A percentile compares a stretch with the other conserved stretches of the same genome.
phyloP scores from a whole-genome alignment of 2,329 filamentous ascomycete species.

The Colletotrichum cordylinicola region DNA sequence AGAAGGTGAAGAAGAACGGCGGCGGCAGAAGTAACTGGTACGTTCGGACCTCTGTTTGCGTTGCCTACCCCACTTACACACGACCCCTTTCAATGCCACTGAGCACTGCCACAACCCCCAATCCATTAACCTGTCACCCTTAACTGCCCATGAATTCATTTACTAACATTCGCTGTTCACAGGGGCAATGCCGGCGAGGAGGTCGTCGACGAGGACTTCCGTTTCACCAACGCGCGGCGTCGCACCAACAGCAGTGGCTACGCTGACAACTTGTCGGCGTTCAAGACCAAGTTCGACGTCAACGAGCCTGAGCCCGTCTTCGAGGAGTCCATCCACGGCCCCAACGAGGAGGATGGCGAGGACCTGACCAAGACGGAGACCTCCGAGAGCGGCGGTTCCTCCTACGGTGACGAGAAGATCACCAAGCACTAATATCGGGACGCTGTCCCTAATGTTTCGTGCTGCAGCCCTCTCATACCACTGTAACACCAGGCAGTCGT shows the following conservation, averaged over 20 bases:
- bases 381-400: constrained; percentile 65
- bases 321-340: constrained; percentile 83
- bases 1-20: constrained; percentile 97
- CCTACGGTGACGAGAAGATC: constrained; percentile 54
- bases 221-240: constrained; percentile 83
- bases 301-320: constrained; percentile 91
- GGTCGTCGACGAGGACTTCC: constrained; percentile 82
- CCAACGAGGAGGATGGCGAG: constrained; percentile 57
- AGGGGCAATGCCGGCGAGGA: constrained; percentile 90
- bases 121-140: neutral
- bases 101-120: neutral
- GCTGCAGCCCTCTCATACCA: neutral
- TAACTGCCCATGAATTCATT: neutral
- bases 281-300: constrained; percentile 97
- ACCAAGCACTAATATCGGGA: constrained; percentile 20
- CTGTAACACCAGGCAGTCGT: constrained; percentile 10
- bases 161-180: constrained; percentile 15
- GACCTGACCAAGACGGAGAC: constrained; percentile 61
- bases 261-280: constrained; percentile 72
- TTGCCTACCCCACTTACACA: constrained; percentile 18
- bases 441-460: neutral
- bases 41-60: constrained; percentile 36
- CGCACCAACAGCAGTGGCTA: constrained; percentile 89
- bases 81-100: neutral
- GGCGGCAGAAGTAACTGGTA: constrained; percentile 95